Conservation (phyloP, 306 rosid genomes). For the Vicia villosa region DNA sequence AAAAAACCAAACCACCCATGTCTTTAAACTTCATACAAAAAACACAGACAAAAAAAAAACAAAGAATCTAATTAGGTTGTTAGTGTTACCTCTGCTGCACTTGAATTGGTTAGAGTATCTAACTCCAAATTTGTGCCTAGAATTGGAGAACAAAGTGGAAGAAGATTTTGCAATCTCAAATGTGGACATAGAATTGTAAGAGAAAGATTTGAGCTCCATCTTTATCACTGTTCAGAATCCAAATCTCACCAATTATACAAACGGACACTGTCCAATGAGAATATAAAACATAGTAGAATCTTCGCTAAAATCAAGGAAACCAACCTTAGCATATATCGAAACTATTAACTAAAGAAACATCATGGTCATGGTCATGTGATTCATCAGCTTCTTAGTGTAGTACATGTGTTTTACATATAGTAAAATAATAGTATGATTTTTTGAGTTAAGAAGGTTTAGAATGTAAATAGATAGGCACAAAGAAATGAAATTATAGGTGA, state of each 20-base stretch:
- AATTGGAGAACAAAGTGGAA: conserved; percentile 39
- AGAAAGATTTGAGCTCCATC: conserved; percentile 66
- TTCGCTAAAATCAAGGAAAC: background rate
- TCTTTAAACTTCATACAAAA: background rate
- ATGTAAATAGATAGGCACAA: background rate
- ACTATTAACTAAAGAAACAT: background rate
- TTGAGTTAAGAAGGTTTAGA: conserved; percentile 26
- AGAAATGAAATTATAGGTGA: conserved; percentile 16
- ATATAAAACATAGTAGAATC: background rate
- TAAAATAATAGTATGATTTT: background rate
- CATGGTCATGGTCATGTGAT: conserved; percentile 2
- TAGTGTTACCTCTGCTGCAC: conserved; percentile 56
- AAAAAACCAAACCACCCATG: background rate
- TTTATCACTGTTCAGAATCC: conserved; percentile 2
- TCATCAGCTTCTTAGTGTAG: background rate
- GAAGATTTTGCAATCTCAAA: conserved; percentile 54
- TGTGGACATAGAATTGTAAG: conserved; percentile 45
- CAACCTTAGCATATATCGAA: background rate
- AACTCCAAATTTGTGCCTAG: conserved; percentile 43
- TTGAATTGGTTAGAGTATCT: conserved; percentile 48
- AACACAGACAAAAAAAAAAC: background rate
- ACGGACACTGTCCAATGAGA: conserved; percentile 4
- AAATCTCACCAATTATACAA: background rate
- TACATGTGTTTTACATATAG: background rate
- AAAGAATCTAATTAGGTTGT: background rate